phyloP scores from a whole-genome alignment of 768 basidiomycete genomes.

The Collybia mongolica region DNA sequence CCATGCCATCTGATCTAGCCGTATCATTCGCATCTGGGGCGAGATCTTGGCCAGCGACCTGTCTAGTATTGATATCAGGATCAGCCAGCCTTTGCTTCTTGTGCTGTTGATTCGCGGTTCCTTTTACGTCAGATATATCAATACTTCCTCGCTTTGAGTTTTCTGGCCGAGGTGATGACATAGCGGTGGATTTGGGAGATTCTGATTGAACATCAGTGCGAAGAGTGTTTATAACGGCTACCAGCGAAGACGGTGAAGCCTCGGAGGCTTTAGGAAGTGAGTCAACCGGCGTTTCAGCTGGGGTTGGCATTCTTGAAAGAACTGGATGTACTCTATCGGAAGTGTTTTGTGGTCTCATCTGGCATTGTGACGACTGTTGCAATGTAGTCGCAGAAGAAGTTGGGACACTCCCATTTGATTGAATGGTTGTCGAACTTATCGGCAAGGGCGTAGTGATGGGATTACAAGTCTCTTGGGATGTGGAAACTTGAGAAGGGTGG shows the following conservation, averaged over 20 bases:
- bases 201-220: neutral
- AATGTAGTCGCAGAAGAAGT: too few species aligned
- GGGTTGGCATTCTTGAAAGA: too few species aligned
- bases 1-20: conserved; percentile 12
- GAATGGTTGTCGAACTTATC: too few species aligned
- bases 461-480: too few species aligned
- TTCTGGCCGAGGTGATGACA: neutral
- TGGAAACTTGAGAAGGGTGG: conserved; percentile 1
- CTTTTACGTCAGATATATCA: neutral
- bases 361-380: too few species aligned
- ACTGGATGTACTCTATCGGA: too few species aligned
- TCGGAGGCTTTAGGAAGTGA: too few species aligned
- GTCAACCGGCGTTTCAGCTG: too few species aligned
- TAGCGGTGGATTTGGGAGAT: too few species aligned
- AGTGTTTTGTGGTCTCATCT: too few species aligned
- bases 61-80: neutral
- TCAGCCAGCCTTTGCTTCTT: conserved; percentile 14
- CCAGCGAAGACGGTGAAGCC: neutral
- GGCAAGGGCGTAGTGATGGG: too few species aligned
- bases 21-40: neutral
- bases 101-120: conserved; percentile 1
- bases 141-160: conserved; percentile 11
- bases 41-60: neutral
- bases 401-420: too few species aligned
- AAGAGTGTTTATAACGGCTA: neutral